Evolutionary conservation across 768 basidiomycete genomes (phyloP).

Genomic region (Leccinum subtestaceum): DNA sequence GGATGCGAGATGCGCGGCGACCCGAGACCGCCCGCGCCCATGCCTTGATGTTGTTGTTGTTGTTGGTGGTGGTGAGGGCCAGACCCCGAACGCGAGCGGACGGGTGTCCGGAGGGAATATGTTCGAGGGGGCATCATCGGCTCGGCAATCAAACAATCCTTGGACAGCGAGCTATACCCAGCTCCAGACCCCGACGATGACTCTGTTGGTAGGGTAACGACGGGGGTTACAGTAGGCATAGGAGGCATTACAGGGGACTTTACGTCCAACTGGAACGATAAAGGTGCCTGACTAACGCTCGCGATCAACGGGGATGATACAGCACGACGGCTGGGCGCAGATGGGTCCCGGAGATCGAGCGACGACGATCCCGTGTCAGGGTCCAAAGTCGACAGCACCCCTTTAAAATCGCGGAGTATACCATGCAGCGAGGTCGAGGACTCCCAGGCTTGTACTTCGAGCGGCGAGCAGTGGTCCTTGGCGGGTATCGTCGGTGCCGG

Average conservation of each 20-base stretch:
- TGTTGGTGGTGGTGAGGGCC: conserved; percentile 21
- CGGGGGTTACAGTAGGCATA: conserved; percentile 16
- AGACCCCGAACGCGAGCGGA: conserved; percentile 31
- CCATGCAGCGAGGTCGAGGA: conserved; percentile 49
- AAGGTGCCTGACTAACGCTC: conserved; percentile 30
- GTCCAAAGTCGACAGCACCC: conserved; percentile 66
- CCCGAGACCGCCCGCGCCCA: conserved; percentile 16
- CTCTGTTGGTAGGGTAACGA: conserved; percentile 25
- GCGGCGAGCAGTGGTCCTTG: conserved; percentile 22
- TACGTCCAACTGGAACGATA: conserved; percentile 15
- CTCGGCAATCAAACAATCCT: conserved; percentile 44
- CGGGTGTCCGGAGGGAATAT: conserved; percentile 32
- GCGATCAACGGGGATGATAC: conserved; percentile 36
- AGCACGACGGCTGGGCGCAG: conserved; percentile 50
- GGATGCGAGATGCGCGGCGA: conserved; percentile 35
- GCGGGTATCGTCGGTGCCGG: conserved; percentile 38
- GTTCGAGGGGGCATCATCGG: conserved; percentile 30
- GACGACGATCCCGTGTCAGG: conserved; percentile 46
- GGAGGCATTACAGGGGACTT: conserved; percentile 22
- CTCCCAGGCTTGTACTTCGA: conserved; percentile 38
- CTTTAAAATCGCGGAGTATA: conserved; percentile 71
- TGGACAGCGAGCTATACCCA: conserved; percentile 43
- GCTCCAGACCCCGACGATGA: conserved; percentile 21
- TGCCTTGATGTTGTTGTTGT: conserved; percentile 20
- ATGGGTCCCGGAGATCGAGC: conserved; percentile 66